These are phyloP conservation scores for Madurella mycetomatis DNA, from an alignment of 2,329 filamentous ascomycete species.

Conservation along the genomic window DNA sequence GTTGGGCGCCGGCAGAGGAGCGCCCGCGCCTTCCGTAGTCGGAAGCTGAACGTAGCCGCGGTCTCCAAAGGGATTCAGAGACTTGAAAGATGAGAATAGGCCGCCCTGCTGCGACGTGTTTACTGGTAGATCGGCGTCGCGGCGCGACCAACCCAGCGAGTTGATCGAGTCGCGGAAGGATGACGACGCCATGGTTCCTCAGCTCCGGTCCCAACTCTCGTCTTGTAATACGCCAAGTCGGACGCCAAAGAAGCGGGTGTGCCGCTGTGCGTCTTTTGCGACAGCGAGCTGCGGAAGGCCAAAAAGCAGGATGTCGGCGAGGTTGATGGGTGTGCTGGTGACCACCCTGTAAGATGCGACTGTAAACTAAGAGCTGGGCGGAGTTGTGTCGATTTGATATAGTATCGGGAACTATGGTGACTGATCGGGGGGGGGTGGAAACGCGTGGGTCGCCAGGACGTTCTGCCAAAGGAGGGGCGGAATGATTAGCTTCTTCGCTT, in stretches of 20 bases:
- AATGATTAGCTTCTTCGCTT: slow-evolving; percentile 3
- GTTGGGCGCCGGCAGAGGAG: slow-evolving; percentile 77
- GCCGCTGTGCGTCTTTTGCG: not conserved
- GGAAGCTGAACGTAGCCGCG: slow-evolving; percentile 88
- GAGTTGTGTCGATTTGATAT: not conserved
- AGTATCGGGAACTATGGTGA: not conserved
- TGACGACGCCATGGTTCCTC: slow-evolving; percentile 66
- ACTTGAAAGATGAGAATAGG: slow-evolving; percentile 75
- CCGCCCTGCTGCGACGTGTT: slow-evolving; percentile 68
- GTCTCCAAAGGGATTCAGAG: slow-evolving; percentile 80
- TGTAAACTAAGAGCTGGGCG: slow-evolving; percentile 3
- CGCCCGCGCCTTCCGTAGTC: slow-evolving; percentile 74
- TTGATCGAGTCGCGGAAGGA: slow-evolving; percentile 94
- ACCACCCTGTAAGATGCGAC: slow-evolving; percentile 9
- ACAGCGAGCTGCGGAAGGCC: not conserved
- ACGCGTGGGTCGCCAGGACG: not conserved
- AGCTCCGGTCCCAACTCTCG: not conserved
- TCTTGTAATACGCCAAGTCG: not conserved
- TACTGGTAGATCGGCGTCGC: slow-evolving; percentile 70
- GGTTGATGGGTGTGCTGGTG: slow-evolving; percentile 12
- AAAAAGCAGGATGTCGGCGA: not conserved
- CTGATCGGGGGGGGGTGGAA: too few relatives aligned
- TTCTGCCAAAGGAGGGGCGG: not conserved
- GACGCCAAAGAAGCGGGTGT: not conserved
- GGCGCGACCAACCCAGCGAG: slow-evolving; percentile 88